phyloP scores from a whole-genome alignment of 2,329 filamentous ascomycete genomes.

The Zymoseptoria tritici region DNA sequence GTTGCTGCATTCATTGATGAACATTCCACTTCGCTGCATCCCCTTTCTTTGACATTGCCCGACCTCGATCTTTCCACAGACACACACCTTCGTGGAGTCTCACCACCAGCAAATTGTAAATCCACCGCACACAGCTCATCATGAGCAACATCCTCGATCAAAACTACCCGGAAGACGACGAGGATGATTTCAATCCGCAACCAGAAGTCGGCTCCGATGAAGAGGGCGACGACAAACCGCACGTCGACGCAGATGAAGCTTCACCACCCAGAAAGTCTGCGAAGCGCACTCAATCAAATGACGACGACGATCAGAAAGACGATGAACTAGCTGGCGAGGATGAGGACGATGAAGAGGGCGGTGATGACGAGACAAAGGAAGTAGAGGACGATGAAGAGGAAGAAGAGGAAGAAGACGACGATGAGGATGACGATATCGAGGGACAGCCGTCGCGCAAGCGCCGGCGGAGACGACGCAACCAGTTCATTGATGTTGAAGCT shows the following conservation, averaged over 20 bases:
- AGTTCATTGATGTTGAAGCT: slow-evolving; percentile 96
- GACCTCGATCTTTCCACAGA: not conserved
- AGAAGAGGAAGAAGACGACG: slow-evolving; percentile 28
- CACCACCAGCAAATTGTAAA: not conserved
- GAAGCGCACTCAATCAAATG: slow-evolving; percentile 31
- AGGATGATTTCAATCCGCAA: slow-evolving; percentile 85
- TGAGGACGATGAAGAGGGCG: slow-evolving; percentile 54
- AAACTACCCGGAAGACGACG: slow-evolving; percentile 57
- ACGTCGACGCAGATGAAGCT: slow-evolving; percentile 31
- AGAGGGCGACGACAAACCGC: slow-evolving; percentile 41
- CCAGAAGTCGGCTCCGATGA: slow-evolving; percentile 67
- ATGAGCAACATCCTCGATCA: slow-evolving; percentile 41
- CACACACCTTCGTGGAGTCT: not conserved
- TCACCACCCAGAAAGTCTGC: slow-evolving; percentile 18
- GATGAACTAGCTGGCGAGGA: slow-evolving; percentile 39
- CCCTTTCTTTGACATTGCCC: not conserved
- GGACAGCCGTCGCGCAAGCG: slow-evolving; percentile 74
- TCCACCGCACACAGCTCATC: slow-evolving; percentile 1
- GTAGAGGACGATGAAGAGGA: slow-evolving; percentile 43
- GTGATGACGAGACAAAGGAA: slow-evolving; percentile 54
- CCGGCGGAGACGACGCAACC: slow-evolving; percentile 62
- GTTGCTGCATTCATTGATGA: not conserved
- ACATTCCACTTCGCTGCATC: not conserved
- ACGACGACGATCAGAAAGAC: slow-evolving; percentile 45
- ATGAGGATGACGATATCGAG: slow-evolving; percentile 33